Conservation (phyloP, 495 filamentous ascomycete species). For the Oleoguttula mirabilis region DNA sequence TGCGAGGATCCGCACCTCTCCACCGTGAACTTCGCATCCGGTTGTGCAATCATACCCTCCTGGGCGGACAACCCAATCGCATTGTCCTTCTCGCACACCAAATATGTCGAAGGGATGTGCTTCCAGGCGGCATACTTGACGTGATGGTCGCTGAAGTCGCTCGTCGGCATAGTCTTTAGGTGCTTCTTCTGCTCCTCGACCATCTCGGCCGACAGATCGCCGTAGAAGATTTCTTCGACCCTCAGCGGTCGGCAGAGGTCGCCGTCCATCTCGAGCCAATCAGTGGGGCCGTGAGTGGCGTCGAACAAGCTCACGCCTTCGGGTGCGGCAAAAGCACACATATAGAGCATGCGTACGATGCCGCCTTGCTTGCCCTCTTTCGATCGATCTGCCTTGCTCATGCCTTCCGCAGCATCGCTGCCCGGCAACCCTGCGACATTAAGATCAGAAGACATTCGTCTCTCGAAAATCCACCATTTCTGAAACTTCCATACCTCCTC, state of each 20-base stretch:
- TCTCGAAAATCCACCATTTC: no score
- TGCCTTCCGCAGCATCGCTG: slow-evolving; percentile 27
- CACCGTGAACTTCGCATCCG: slow-evolving; percentile 6
- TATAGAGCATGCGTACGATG: slow-evolving; percentile 35
- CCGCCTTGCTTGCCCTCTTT: slow-evolving; percentile 32
- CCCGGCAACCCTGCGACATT: no score
- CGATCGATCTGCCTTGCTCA: slow-evolving; percentile 31
- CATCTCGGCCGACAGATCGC: slow-evolving; percentile 7
- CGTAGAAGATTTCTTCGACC: slow-evolving; percentile 17
- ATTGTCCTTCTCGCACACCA: slow-evolving; percentile 38
- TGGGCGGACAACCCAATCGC: slow-evolving; percentile 30
- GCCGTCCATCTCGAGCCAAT: slow-evolving; percentile 11
- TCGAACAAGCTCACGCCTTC: slow-evolving; percentile 17
- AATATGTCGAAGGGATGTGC: slow-evolving; percentile 36
- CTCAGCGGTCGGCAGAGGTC: not conserved
- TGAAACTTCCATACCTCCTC: no score
- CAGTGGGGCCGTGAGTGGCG: not conserved
- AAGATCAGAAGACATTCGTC: no score
- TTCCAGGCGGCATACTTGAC: slow-evolving; percentile 34
- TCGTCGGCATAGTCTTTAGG: not conserved
- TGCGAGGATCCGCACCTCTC: slow-evolving; percentile 11
- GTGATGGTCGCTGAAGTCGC: not conserved
- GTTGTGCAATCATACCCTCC: slow-evolving; percentile 26
- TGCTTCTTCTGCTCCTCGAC: not conserved
- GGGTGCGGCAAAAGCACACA: slow-evolving; percentile 30